Evolutionary conservation across 352 stramenopile genomes (phyloP).

Genomic region (Phytophthora rubi): DNA sequence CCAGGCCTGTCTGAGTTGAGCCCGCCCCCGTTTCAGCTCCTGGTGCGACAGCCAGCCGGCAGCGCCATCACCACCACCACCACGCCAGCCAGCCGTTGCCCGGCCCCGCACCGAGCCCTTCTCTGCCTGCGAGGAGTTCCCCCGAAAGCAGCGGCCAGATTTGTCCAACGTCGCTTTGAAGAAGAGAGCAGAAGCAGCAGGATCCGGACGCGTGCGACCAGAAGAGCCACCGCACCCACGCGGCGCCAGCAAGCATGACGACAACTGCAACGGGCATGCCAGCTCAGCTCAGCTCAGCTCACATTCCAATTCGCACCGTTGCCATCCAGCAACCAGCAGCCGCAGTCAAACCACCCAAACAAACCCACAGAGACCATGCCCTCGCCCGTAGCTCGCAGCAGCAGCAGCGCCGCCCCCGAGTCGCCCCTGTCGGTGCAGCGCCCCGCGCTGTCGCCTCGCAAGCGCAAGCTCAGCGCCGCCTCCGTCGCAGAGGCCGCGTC

Average conservation of each 20-base stretch:
- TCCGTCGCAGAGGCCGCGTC: constrained; percentile 5
- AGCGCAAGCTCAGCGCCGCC: constrained; percentile 52
- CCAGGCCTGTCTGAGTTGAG: constrained; percentile 22
- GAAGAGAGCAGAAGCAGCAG: constrained; percentile 35
- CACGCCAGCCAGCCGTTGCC: constrained; percentile 15
- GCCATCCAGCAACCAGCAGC: background rate
- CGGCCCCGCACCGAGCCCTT: constrained; percentile 21
- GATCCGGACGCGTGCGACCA: constrained; percentile 40
- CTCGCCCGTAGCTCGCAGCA: constrained; percentile 23
- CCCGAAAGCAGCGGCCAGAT: constrained; percentile 20
- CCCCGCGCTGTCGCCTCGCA: constrained; percentile 46
- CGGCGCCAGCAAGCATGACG: constrained; percentile 15
- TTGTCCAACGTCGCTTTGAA: constrained; percentile 39
- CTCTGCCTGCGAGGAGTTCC: constrained; percentile 17
- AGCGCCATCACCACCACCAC: background rate
- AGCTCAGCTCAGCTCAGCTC: constrained; percentile 1
- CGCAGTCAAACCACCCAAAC: background rate
- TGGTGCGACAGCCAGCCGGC: constrained; percentile 18
- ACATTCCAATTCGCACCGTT: constrained; percentile 36
- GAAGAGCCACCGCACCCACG: constrained; percentile 22
- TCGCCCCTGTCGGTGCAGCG: constrained; percentile 47
- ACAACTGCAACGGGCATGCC: constrained; percentile 16
- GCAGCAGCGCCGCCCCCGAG: constrained; percentile 20
- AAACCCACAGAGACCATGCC: constrained; percentile 12
- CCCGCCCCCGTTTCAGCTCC: constrained; percentile 22